phyloP scores from a whole-genome alignment of 2,329 filamentous ascomycete genomes.

The Leptographium wingfieldii region DNA sequence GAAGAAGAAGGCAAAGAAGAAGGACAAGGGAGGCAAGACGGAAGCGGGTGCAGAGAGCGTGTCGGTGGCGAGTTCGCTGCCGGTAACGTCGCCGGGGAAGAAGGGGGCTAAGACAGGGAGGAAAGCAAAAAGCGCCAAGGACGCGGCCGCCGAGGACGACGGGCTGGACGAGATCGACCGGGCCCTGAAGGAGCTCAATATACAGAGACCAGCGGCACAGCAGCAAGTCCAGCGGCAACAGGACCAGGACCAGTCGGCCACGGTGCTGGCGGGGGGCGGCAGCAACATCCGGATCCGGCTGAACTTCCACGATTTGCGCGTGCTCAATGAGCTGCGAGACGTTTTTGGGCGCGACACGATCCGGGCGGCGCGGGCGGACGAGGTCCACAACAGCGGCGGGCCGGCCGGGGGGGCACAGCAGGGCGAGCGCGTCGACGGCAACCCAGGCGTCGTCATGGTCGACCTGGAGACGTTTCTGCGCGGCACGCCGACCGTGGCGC shows the following conservation, averaged over 20 bases:
- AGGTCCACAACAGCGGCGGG: constrained; percentile 21
- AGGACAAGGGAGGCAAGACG: constrained; percentile 7
- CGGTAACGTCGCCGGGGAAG: background rate
- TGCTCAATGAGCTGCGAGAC: constrained; percentile 76
- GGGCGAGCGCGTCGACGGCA: constrained; percentile 16
- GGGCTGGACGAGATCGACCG: constrained; percentile 40
- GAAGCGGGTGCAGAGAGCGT: background rate
- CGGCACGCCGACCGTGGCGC: constrained; percentile 3
- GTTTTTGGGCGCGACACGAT: constrained; percentile 46
- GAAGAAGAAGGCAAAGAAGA: constrained; percentile 22
- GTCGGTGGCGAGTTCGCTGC: background rate
- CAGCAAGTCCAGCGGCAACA: background rate
- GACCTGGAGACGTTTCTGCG: constrained; percentile 44
- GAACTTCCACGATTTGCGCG: constrained; percentile 63
- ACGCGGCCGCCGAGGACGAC: background rate
- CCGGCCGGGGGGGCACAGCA: background rate
- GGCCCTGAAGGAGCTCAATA: constrained; percentile 36
- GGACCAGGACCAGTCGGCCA: background rate
- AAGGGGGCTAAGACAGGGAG: background rate
- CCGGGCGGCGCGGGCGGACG: constrained; percentile 38
- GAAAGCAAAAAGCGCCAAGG: background rate
- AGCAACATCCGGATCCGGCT: constrained; percentile 24
- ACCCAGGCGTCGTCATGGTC: constrained; percentile 25
- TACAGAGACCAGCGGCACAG: constrained; percentile 12
- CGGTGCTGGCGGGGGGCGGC: background rate